A percentile compares a stretch with the other conserved stretches of the same genome.
phyloP scores from a whole-genome alignment of 2,329 filamentous ascomycete species.

The Penicillium sp. region DNA sequence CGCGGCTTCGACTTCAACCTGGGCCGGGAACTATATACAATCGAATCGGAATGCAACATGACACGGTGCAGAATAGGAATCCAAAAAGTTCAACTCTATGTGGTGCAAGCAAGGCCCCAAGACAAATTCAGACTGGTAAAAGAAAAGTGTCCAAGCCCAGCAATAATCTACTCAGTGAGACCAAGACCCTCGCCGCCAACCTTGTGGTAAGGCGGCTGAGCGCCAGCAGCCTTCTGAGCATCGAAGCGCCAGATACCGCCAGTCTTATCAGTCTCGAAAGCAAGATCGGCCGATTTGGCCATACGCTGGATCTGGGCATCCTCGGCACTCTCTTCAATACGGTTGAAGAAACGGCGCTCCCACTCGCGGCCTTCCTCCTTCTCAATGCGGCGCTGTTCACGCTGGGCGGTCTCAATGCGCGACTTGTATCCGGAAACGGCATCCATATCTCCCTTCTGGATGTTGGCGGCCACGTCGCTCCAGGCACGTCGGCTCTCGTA shows the following conservation, averaged over 20 bases:
- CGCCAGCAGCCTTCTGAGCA: constrained; percentile 48
- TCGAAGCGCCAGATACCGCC: constrained; percentile 70
- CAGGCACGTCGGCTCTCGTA: constrained; percentile 87
- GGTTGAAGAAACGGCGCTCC: constrained; percentile 78
- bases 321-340: constrained; percentile 35
- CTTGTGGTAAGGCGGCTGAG: constrained; percentile 44
- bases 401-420: constrained; percentile 86
- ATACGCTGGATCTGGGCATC: constrained; percentile 43
- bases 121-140: neutral
- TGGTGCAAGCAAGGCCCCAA: constrained; percentile 4
- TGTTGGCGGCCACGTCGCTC: constrained; percentile 78
- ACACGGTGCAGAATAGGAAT: constrained; percentile 11
- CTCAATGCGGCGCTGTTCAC: constrained; percentile 71
- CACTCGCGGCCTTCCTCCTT: constrained; percentile 71
- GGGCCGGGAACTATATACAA: constrained; percentile 24
- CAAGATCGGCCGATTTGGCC: constrained; percentile 40
- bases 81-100: constrained; percentile 21
- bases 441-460: constrained; percentile 81
- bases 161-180: constrained; percentile 17
- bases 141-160: neutral
- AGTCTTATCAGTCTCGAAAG: constrained; percentile 62
- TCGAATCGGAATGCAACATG: constrained; percentile 20
- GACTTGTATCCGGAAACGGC: constrained; percentile 73
- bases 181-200: constrained; percentile 42
- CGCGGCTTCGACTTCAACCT: constrained; percentile 10